A percentile compares a stretch with the other conserved stretches of the same genome.
Evolutionary conservation across 352 stramenopile species (phyloP).

Genomic region (Pythium insidiosum): DNA sequence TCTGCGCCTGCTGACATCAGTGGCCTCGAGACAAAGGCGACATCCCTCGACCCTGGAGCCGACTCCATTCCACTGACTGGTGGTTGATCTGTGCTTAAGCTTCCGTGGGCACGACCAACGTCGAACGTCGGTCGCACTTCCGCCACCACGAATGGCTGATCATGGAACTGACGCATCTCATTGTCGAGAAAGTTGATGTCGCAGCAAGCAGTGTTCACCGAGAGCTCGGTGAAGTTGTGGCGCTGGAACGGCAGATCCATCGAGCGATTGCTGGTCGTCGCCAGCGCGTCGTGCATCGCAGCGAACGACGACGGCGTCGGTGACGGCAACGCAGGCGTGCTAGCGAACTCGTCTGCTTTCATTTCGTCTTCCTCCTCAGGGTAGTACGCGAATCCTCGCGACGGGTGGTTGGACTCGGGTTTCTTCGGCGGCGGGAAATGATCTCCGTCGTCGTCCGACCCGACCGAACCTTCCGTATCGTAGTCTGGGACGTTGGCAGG

Average conservation of each 20-base stretch:
- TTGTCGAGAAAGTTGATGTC: slow-evolving; percentile 54
- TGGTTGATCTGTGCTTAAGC: no score
- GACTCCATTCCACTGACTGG: no score
- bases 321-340: slow-evolving; percentile 29
- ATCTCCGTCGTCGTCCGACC: slow-evolving; percentile 15
- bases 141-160: slow-evolving; percentile 25
- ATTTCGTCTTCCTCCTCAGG: slow-evolving; percentile 41
- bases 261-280: slow-evolving; percentile 23
- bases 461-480: slow-evolving; percentile 16
- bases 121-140: slow-evolving; percentile 14
- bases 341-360: slow-evolving; percentile 40
- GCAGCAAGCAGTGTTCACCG: slow-evolving; percentile 41
- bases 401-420: neutral
- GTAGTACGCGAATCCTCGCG: slow-evolving; percentile 2
- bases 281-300: slow-evolving; percentile 17
- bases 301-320: slow-evolving; percentile 32
- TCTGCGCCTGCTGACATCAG: neutral
- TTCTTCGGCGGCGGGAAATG: neutral
- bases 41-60: neutral
- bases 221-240: slow-evolving; percentile 23
- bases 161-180: slow-evolving; percentile 70
- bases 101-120: neutral
- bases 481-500: slow-evolving; percentile 6
- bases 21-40: neutral
- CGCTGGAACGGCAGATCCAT: slow-evolving; percentile 23